Conservation (phyloP, 306 rosid species). For the Corylus heterophylla region DNA sequence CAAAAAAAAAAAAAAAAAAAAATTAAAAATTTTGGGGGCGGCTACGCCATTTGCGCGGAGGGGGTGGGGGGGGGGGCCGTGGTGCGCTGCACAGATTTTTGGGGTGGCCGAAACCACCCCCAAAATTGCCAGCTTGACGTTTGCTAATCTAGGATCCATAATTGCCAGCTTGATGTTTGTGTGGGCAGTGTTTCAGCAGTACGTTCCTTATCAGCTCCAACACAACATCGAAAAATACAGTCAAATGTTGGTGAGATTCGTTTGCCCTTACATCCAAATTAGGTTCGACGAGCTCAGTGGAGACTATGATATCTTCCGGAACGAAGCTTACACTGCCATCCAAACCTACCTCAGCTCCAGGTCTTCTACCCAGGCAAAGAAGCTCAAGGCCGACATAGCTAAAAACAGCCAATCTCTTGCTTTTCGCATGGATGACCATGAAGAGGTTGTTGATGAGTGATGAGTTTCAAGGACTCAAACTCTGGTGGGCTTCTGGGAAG, state of each 20-base stretch:
- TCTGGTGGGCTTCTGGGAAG: slow-evolving; percentile 87
- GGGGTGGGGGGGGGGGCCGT: no score
- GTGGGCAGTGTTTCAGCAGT: slow-evolving; percentile 73
- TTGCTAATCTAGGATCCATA: slow-evolving; percentile 60
- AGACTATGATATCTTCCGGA: slow-evolving; percentile 59
- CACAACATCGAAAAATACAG: slow-evolving; percentile 55
- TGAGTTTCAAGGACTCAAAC: slow-evolving; percentile 48
- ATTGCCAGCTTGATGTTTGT: slow-evolving; percentile 60
- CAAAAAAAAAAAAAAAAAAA: no score
- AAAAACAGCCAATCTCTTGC: slow-evolving; percentile 59
- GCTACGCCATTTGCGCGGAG: no score
- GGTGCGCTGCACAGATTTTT: no score
- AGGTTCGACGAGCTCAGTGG: slow-evolving; percentile 83
- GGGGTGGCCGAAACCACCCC: no score
- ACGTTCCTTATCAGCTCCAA: slow-evolving; percentile 54
- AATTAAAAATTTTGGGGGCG: no score
- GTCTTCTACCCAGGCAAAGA: slow-evolving; percentile 68
- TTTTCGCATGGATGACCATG: slow-evolving; percentile 89
- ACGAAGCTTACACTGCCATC: slow-evolving; percentile 78
- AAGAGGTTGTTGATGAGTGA: slow-evolving; percentile 56
- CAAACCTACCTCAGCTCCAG: slow-evolving; percentile 67
- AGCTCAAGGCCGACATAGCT: slow-evolving; percentile 68
- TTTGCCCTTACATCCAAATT: slow-evolving; percentile 83
- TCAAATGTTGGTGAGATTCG: slow-evolving; percentile 40
- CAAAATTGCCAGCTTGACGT: not conserved